A percentile compares a stretch with the other conserved stretches of the same genome.
These are phyloP conservation scores for Mortierella sp. DNA, from an alignment of 371 early-diverging fungal genomes.

Conservation along the genomic window DNA sequence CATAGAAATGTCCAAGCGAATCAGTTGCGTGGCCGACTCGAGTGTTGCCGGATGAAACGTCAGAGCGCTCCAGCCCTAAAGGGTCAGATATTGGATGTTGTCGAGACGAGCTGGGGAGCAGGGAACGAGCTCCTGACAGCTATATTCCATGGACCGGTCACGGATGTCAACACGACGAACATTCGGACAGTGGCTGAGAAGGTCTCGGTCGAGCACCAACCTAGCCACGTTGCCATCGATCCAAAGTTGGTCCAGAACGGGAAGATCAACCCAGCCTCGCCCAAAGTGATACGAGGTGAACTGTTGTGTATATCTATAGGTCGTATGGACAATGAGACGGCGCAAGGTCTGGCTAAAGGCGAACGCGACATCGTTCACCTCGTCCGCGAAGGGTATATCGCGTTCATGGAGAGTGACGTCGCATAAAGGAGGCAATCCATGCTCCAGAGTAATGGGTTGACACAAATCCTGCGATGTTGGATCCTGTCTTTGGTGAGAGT, in stretches of 20 bases:
- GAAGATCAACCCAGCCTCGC: neutral
- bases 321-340: neutral
- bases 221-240: neutral
- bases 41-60: neutral
- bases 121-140: neutral
- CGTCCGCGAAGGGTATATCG: too few species aligned
- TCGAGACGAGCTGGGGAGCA: too few species aligned
- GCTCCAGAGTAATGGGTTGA: too few species aligned
- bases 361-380: neutral
- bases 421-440: too few species aligned
- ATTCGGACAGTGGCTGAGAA: neutral
- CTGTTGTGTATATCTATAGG: too few species aligned
- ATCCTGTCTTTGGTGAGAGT: too few species aligned
- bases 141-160: neutral
- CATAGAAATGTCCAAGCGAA: neutral
- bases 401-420: too few species aligned
- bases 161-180: rapidly evolving
- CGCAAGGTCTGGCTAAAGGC: neutral
- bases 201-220: neutral
- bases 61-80: neutral
- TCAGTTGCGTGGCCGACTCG: neutral
- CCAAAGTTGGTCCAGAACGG: neutral
- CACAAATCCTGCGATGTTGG: too few species aligned
- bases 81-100: too few species aligned
- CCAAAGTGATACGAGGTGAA: neutral